Conservation (phyloP, 2,329 filamentous ascomycete species). For the Ciborinia camelliae region DNA sequence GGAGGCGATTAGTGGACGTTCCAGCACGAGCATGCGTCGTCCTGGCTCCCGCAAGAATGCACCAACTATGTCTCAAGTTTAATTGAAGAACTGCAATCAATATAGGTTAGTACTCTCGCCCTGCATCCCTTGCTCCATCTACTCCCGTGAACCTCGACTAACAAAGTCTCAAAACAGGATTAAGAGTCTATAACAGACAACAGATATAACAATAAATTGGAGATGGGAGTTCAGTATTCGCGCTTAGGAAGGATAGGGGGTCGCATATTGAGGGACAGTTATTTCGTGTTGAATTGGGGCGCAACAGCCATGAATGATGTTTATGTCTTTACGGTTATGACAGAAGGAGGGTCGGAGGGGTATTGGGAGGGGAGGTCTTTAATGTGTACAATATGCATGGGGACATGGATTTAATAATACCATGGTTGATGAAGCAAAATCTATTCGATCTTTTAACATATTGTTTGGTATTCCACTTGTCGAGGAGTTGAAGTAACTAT, state of each 20-base stretch:
- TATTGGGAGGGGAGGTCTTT: neutral
- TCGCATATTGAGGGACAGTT: no score
- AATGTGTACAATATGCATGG: neutral
- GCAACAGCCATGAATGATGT: neutral
- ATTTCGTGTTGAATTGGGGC: neutral
- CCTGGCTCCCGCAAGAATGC: slow-evolving; percentile 44
- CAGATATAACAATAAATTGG: neutral
- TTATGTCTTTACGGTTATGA: slow-evolving; percentile 2
- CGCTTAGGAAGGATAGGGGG: neutral
- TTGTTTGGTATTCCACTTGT: no score
- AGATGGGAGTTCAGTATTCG: neutral
- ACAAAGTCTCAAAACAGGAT: neutral
- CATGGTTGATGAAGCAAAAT: neutral
- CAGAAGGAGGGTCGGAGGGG: neutral
- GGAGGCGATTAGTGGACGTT: slow-evolving; percentile 17
- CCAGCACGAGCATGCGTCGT: slow-evolving; percentile 12
- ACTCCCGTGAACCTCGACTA: neutral
- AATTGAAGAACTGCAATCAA: slow-evolving; percentile 29
- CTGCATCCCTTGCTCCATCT: neutral
- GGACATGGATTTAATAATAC: neutral
- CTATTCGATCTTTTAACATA: neutral
- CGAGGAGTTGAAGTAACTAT: neutral
- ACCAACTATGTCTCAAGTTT: slow-evolving; percentile 55
- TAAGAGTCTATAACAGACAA: neutral
- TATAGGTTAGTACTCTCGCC: slow-evolving; percentile 28